Evolutionary conservation across 257 asterid genomes (phyloP), one percentile per base, ranked within the genome.

Genomic region (Knoxia roxburghii): DNA sequence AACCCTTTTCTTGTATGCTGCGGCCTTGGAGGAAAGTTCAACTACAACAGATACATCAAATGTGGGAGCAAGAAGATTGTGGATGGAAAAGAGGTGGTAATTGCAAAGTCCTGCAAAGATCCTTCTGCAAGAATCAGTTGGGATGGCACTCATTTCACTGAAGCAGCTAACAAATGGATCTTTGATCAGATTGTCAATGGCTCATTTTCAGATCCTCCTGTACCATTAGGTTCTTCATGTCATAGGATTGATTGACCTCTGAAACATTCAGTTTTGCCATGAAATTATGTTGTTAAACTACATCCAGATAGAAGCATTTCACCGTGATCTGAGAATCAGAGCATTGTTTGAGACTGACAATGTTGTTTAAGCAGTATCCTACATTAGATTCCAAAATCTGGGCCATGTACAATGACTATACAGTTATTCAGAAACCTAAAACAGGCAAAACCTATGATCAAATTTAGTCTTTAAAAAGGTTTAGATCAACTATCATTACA

Each of bases 91-190:
- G 90, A 84, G 77, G 62, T 72, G 12, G 80, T 85, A 18, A 50
- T 77, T 4, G 90, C 86, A 0, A 73, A 72, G 35, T 81, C 97
- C 32, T 90, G 95, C 76, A 75, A 41, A 75, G 67, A 80, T 75
- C 97, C 95, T 27, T 74, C 85, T 0, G 70, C 43, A 68, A 72
- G 79, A 55, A 65, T 87, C 46, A 83, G 72, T 52, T 90, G 95
- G 97, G 97, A 90, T 56, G 97, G 97, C 49, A 66, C 77, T 56
- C 97, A 90, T 76, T 90, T 79, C 74, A 84, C 95, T 0, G 90
- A 90, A 77, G 87, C 91, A n/a, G 95, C 95, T 10, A 90, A 86
- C 72, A 80, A 68, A 71, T 87, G 94, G 94, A 73, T 84, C 70
- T 88, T 86, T 67, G 75, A 84, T 63, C 86, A 75, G 51, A 83